phyloP scores from a whole-genome alignment of 306 rosid genomes.

The Cyamopsis tetragonoloba region DNA sequence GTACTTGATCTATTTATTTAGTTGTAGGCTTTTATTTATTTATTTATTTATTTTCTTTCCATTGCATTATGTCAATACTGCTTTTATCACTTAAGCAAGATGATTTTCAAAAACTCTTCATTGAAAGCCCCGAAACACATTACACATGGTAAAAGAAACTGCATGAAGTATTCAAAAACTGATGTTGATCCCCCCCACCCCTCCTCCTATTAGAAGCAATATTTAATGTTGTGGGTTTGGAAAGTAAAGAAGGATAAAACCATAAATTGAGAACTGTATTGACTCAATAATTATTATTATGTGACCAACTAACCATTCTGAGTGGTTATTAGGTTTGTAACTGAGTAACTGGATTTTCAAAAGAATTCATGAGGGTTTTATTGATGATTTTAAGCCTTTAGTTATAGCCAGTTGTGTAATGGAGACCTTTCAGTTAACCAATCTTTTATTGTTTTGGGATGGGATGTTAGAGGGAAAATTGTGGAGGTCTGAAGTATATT shows the following conservation, averaged over 20 bases:
- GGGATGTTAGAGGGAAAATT: not conserved
- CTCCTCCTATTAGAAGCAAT: not conserved
- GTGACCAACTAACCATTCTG: not conserved
- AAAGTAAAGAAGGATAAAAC: not conserved
- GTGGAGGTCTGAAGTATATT: not conserved
- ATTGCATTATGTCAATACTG: not conserved
- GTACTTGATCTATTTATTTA: not conserved
- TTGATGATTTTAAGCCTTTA: not conserved
- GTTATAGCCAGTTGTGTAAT: not conserved
- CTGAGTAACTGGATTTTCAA: not conserved
- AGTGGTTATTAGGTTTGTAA: constrained; percentile 1
- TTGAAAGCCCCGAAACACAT: not conserved
- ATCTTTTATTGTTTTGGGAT: not conserved
- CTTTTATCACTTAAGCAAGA: constrained; percentile 5
- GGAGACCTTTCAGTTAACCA: not conserved
- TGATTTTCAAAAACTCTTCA: not conserved
- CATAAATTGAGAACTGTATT: not conserved
- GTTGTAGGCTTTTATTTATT: not conserved
- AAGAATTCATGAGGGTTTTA: not conserved
- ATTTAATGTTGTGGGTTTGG: not conserved
- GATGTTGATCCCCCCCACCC: not conserved
- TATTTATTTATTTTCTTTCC: too few species aligned
- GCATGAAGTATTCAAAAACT: not conserved
- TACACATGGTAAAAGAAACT: constrained; percentile 1
- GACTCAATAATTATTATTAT: not conserved